Base-by-base conservation (phyloP, 2,329 filamentous ascomycete species). In the Zarea fungicola region DNA sequence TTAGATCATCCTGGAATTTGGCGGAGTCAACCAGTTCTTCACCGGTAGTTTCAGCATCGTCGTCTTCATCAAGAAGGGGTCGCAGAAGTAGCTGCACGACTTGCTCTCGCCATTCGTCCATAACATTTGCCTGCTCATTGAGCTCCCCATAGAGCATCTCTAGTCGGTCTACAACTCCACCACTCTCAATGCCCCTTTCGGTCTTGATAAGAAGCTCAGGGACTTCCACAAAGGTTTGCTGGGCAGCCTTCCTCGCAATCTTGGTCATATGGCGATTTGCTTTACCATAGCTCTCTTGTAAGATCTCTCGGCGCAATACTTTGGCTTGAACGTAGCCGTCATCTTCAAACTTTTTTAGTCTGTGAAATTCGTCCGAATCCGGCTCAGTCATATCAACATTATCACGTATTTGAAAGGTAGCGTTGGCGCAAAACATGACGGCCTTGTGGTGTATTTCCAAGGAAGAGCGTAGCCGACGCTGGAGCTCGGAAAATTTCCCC, bases 21-120 rank as follows among this genome's bases (percentile, higher is more conserved):
- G 90, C 89, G 0, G 92, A 95, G 26, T 87, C 81, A 56, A 89
- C 87, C 54, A 96, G 93, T 63, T 97, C 93, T 51, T 96, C 85
- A 21, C 93, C 93, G 10, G 89, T 92, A 3, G 83, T 78, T 50
- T 95, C 89, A 9, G 77, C 67, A 14, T 72, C 72, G 1, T 82
- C 81, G 34, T 95, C 89, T 60, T 93, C 83, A 57, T 97, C 93
- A 16, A 97, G 81, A 2, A 97, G 74, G 0, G 88, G 82, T 52
- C 83, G 77, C 10, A 87, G 69, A 9, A 96, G 74, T 18, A 92
- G 77, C 47, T 85, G 77, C 16, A 89, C 76, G 51, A 91, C 83
- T 35, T 81, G 74, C 50, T 85, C 77, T 35, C 90, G 81, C 88
- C 87, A 95, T 41, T 84, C 76, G 40, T 87, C 78, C 40, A 96